Percentiles rank a stretch among this genome's conserved stretches.
phyloP scores from a whole-genome alignment of 1,139 yeast species.

The Trichomonascaceae sp. region DNA sequence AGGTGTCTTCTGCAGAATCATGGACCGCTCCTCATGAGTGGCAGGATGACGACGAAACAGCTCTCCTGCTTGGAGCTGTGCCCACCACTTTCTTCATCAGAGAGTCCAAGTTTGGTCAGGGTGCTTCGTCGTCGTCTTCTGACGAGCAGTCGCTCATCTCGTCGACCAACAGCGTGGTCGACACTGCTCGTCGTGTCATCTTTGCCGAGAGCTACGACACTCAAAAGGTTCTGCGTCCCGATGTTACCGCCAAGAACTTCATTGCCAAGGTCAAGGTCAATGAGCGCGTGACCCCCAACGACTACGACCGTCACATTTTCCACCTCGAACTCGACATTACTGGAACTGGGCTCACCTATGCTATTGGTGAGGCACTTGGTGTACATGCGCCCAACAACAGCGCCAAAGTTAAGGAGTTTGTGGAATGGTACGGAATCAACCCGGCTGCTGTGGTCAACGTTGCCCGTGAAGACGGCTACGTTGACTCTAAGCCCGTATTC shows the following conservation, averaged over 20 bases:
- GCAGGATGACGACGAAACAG: slow-evolving; percentile 17
- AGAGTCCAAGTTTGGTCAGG: slow-evolving; percentile 12
- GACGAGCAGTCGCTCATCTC: slow-evolving; percentile 6
- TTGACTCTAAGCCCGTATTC: slow-evolving; percentile 68
- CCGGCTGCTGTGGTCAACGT: slow-evolving; percentile 57
- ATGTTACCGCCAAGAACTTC: slow-evolving; percentile 72
- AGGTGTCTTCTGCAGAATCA: slow-evolving; percentile 19
- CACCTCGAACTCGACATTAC: slow-evolving; percentile 87
- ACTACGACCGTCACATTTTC: slow-evolving; percentile 90
- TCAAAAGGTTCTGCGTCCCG: slow-evolving; percentile 62
- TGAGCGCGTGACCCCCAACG: slow-evolving; percentile 82
- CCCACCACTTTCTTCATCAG: slow-evolving; percentile 17
- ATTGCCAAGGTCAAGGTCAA: slow-evolving; percentile 85
- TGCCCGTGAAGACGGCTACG: slow-evolving; percentile 46
- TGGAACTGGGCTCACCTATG: slow-evolving; percentile 84
- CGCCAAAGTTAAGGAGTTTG: slow-evolving; percentile 52
- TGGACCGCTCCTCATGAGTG: slow-evolving; percentile 11
- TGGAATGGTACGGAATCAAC: slow-evolving; percentile 57
- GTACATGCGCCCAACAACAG: slow-evolving; percentile 79
- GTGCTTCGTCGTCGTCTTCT: not conserved
- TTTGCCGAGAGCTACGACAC: slow-evolving; percentile 71
- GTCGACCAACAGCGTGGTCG: slow-evolving; percentile 42
- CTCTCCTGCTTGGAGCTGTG: slow-evolving; percentile 28
- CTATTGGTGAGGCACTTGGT: slow-evolving; percentile 94
- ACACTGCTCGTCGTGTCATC: slow-evolving; percentile 55